Conservation (phyloP, 805 yeast genomes). For the Jamesozyma rosinii region DNA sequence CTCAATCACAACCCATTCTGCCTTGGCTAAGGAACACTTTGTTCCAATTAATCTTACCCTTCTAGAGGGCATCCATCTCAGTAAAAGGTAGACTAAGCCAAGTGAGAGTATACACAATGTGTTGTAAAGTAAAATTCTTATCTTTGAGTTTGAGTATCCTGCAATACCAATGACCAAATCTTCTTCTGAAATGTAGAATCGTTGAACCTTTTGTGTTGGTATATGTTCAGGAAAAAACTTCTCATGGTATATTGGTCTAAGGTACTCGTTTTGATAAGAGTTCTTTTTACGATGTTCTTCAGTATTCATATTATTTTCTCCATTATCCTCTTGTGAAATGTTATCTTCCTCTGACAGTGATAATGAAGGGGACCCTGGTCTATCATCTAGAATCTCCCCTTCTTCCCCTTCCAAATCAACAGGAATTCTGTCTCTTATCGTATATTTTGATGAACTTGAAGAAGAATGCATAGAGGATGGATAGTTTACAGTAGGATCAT, state of each 20-base stretch:
- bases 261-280: constrained; percentile 23
- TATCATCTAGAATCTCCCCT: constrained; percentile 30
- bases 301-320: constrained; percentile 16
- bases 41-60: constrained; percentile 60
- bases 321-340: constrained; percentile 15
- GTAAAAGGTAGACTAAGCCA: constrained; percentile 63
- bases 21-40: constrained; percentile 59
- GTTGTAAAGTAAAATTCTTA: constrained; percentile 42
- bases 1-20: constrained; percentile 91
- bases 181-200: constrained; percentile 90
- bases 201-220: constrained; percentile 49
- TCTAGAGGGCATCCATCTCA: constrained; percentile 82
- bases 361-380: constrained; percentile 16
- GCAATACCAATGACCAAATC: constrained; percentile 92
- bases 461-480: constrained; percentile 26
- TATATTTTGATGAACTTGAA: constrained; percentile 31
- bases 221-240: constrained; percentile 35
- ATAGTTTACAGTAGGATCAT: constrained; percentile 6
- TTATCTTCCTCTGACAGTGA: constrained; percentile 14
- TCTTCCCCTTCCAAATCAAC: constrained; percentile 29
- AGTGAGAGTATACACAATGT: constrained; percentile 46
- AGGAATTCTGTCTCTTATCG: constrained; percentile 33
- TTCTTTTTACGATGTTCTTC: constrained; percentile 22
- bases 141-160: constrained; percentile 55
- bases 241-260: constrained; percentile 35